Evolutionary conservation across 805 yeast genomes (phyloP), one percentile per base, ranked within the genome.

Genomic region (Sugiyamaella floridensis): DNA sequence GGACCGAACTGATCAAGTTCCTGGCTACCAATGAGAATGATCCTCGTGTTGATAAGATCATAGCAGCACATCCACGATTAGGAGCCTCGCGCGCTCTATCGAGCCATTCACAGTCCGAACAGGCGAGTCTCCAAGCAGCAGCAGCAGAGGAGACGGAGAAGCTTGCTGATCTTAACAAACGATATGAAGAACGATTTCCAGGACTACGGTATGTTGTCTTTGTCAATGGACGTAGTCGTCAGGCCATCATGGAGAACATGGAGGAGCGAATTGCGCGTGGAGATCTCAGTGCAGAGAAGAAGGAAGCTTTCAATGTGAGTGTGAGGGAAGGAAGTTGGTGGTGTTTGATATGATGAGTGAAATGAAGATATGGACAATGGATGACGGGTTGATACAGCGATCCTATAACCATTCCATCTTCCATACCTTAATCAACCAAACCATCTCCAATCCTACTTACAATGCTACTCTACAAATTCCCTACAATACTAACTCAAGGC

Each of bases 51-150:
- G 45, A 65, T 28, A 56, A 52, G 43, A 88, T 90, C 52, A 80
- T 90, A n/a, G 83, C 87, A 0, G 96, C 97, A 0, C 97, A 89
- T 69, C 97, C 97, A 15, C 74, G 96, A 52, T 71, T 89, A 15
- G 97, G 97, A 0, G 86, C 86, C 32, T 54, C 52, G 43, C 74
- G 68, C 51, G 74, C 70, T 28, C 72, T 87, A 29, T 84, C 71
- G 12, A 71, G 67, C 3, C 90, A 86, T 62, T 86, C 95, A 1
- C 70, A 75, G 20, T 65, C 70, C 3, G 97, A 89, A 67, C 97
- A 89, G 65, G 77, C 76, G 54, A 79, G 83, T 11, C 72, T 89
- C 40, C 72, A 73, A 52, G 72, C 75, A 0, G 74, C 73, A 4
- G 63, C 76, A 9, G 76, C 72, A 28, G 74, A 77, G 52, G 82